Base-by-base conservation (phyloP, 306 rosid species). In the Ceratonia siliqua region DNA sequence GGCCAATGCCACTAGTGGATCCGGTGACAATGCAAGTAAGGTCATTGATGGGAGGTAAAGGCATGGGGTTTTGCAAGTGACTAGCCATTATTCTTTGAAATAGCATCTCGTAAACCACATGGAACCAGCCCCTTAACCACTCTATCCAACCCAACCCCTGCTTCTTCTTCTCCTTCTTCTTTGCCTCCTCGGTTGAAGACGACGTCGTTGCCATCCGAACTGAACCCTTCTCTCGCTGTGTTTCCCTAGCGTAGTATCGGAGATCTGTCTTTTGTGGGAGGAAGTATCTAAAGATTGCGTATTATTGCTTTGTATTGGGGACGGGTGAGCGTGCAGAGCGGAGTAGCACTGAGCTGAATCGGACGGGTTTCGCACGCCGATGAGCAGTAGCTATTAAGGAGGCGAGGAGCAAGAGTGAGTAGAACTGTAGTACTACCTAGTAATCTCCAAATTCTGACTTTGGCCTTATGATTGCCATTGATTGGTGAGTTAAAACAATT, bases 1-100 rank as follows among this genome's bases (percentile, higher is more conserved):
- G 86, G 80, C 98, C 98, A 38, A 94, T 94, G 73, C 98, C 98
- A 52, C 98, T 94, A 71, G 98, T 94, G 64, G 98, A 89, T 54
- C 98, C 98, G 15, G 97, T 94, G 75, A 91, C 97, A 68, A 94
- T 83, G 90, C 92, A 86, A 42, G 96, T 87, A 72, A 91, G 87
- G 21, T 91, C 94, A 54, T 88, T 85, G 71, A 88, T 20, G 3
- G 95, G 97, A 78, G 98, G 97, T 4, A 94, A 76, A 20, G 96
- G 92, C 90, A 91, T 76, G 27, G 98, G 98, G 54, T 94, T 91
- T 39, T 78, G 88, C 75, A 94, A 88, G 76, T 94, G 98, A 61
- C 96, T 87, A 1, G 98, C 96, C 78, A 79, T 54, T 78, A 94
- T 94, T 74, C 98, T 77, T 85, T 94, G 98, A 72, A 91, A 94